Evolutionary conservation across 225 moss, liverwort and hornwort genomes (phyloP).

Genomic region (Lunularia cruciata): DNA sequence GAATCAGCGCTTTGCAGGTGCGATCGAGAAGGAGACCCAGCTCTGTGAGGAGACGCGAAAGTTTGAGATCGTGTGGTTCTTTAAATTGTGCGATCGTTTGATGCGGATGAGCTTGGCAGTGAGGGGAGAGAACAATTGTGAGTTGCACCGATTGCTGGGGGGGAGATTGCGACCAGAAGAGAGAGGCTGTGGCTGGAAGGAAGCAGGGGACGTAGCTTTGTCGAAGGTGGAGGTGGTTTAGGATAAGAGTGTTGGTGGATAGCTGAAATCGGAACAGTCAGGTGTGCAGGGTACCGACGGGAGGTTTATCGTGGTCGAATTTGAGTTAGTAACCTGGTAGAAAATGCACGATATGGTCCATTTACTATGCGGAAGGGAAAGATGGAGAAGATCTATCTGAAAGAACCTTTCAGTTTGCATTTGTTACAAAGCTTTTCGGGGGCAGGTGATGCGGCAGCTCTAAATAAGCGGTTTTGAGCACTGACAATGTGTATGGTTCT

Average conservation of each 20-base stretch:
- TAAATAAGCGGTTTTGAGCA: not conserved
- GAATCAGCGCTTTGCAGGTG: conserved; percentile 2
- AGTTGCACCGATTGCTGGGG: not conserved
- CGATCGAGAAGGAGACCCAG: not conserved
- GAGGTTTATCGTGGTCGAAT: not conserved
- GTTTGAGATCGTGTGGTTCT: conserved; percentile 3
- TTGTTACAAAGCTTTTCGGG: not conserved
- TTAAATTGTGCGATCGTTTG: conserved; percentile 1
- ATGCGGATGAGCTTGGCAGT: not conserved
- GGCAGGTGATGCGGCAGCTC: not conserved
- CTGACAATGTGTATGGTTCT: not conserved
- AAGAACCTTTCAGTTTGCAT: conserved; percentile 7
- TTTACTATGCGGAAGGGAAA: conserved; percentile 25
- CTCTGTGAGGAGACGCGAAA: not conserved
- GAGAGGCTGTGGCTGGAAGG: not conserved
- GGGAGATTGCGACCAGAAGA: not conserved
- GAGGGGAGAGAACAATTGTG: conserved; percentile 1
- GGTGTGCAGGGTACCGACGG: not conserved
- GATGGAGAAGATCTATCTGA: conserved; percentile 19
- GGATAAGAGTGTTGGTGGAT: not conserved
- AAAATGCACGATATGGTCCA: conserved; percentile 11
- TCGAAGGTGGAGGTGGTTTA: not conserved
- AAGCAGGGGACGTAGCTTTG: not conserved
- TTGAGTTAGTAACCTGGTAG: not conserved
- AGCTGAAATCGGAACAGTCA: not conserved